Evolutionary conservation across 2,329 filamentous ascomycete genomes (phyloP).

Genomic region (Colletotrichum salicis): DNA sequence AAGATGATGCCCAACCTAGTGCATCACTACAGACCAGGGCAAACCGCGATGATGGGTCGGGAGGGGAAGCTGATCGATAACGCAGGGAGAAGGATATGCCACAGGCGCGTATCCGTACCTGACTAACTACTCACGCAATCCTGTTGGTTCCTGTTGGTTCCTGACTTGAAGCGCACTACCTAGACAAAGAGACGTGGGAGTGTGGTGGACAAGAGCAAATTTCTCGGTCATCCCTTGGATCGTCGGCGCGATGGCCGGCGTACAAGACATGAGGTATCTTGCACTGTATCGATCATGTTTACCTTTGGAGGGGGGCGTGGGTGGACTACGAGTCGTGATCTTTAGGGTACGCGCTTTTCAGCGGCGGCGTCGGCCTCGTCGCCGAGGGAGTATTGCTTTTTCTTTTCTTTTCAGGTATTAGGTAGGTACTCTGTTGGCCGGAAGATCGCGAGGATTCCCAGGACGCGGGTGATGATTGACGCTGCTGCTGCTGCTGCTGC

Average conservation of each 20-base stretch:
- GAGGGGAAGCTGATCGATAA: neutral
- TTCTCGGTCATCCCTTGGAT: conserved; percentile 25
- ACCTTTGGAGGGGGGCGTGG: too few relatives aligned
- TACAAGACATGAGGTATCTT: neutral
- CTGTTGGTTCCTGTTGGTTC: neutral
- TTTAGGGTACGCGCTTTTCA: neutral
- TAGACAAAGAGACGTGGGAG: neutral
- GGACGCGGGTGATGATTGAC: neutral
- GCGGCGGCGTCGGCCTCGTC: neutral
- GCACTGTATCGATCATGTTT: neutral
- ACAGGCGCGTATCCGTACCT: neutral
- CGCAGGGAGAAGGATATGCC: neutral
- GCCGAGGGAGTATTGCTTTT: neutral
- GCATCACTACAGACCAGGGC: neutral
- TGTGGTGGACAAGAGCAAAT: neutral
- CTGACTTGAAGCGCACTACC: neutral
- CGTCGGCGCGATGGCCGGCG: neutral
- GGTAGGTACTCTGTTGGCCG: too few relatives aligned
- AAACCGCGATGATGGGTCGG: neutral
- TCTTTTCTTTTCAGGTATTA: too few relatives aligned
- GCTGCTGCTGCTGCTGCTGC: neutral
- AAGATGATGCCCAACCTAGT: neutral
- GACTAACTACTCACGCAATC: neutral
- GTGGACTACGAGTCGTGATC: too few relatives aligned
- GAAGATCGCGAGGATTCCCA: neutral